Conservation (phyloP, 208 protist genomes). For the Crithidia bombi region DNA sequence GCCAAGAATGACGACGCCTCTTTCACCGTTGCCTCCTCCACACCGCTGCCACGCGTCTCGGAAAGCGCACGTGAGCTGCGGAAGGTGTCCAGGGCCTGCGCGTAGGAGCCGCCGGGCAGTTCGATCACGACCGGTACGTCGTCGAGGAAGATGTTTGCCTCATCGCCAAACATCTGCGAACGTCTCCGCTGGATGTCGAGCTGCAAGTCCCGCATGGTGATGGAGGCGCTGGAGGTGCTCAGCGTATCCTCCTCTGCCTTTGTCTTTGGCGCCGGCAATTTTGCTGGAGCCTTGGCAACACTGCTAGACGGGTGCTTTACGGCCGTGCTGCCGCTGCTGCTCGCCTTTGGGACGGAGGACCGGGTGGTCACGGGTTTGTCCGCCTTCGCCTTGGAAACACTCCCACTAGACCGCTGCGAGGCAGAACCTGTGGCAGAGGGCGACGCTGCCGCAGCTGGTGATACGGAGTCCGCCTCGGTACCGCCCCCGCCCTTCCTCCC, state of each 20-base stretch:
- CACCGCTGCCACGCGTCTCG: conserved; percentile 1
- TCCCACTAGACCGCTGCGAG: background rate
- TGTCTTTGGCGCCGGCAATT: background rate
- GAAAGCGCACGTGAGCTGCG: conserved; percentile 8
- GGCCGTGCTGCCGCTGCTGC: too few relatives aligned
- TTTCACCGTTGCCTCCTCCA: conserved; percentile 14
- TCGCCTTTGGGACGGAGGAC: background rate
- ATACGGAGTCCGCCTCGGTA: background rate
- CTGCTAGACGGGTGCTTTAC: background rate
- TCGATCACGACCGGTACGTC: conserved; percentile 64
- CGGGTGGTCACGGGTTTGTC: conserved; percentile 2
- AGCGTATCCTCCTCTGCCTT: conserved; percentile 3
- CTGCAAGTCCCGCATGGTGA: conserved; percentile 59
- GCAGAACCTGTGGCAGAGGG: background rate
- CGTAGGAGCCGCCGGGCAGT: conserved; percentile 26
- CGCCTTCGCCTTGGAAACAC: conserved; percentile 13
- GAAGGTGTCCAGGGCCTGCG: conserved; percentile 8
- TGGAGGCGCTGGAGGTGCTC: conserved; percentile 8
- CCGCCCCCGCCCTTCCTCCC: background rate
- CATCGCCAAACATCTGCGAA: conserved; percentile 51
- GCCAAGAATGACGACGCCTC: conserved; percentile 44
- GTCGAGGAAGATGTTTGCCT: conserved; percentile 6
- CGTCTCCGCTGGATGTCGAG: conserved; percentile 55
- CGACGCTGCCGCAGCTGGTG: background rate
- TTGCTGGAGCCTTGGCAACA: background rate